Percentiles rank a stretch among this genome's conserved stretches.
These are phyloP conservation scores for Triticum turgidum DNA, from an alignment of 176 grass and related monocot genomes.

Conservation along the genomic window DNA sequence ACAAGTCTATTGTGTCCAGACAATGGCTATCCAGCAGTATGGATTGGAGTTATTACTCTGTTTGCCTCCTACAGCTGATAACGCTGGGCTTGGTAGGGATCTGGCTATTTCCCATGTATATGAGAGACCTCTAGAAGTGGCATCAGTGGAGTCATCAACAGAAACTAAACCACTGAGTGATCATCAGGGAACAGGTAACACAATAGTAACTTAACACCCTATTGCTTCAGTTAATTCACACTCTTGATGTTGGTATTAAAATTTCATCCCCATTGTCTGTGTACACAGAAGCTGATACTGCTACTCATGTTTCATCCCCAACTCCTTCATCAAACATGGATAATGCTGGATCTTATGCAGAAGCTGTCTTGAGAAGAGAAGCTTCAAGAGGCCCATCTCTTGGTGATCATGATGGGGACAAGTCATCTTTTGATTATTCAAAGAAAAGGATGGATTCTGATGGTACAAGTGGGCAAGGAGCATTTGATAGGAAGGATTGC, in stretches of 20 bases:
- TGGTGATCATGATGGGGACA: slow-evolving; percentile 46
- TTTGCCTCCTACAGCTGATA: slow-evolving; percentile 59
- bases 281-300: slow-evolving; percentile 44
- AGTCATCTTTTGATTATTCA: slow-evolving; percentile 39
- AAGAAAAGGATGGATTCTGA: slow-evolving; percentile 42
- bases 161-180: slow-evolving; percentile 37
- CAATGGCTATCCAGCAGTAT: slow-evolving; percentile 96
- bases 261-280: slow-evolving; percentile 39
- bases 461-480: slow-evolving; percentile 27
- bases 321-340: slow-evolving; percentile 44
- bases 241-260: slow-evolving; percentile 33
- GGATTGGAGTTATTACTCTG: slow-evolving; percentile 84
- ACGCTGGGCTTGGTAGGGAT: slow-evolving; percentile 50
- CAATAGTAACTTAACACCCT: slow-evolving; percentile 24
- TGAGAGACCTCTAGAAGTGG: slow-evolving; percentile 39
- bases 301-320: slow-evolving; percentile 30
- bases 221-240: slow-evolving; percentile 25
- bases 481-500: slow-evolving; percentile 38
- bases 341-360: slow-evolving; percentile 38
- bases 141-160: slow-evolving; percentile 26
- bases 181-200: slow-evolving; percentile 23
- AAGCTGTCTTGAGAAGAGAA: slow-evolving; percentile 44
- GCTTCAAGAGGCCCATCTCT: slow-evolving; percentile 49
- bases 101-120: slow-evolving; percentile 43
- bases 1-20: slow-evolving; percentile 95